These are phyloP conservation scores for Barnettozyma hawaiiensis DNA, from an alignment of 1,139 yeast genomes.

Conservation along the genomic window DNA sequence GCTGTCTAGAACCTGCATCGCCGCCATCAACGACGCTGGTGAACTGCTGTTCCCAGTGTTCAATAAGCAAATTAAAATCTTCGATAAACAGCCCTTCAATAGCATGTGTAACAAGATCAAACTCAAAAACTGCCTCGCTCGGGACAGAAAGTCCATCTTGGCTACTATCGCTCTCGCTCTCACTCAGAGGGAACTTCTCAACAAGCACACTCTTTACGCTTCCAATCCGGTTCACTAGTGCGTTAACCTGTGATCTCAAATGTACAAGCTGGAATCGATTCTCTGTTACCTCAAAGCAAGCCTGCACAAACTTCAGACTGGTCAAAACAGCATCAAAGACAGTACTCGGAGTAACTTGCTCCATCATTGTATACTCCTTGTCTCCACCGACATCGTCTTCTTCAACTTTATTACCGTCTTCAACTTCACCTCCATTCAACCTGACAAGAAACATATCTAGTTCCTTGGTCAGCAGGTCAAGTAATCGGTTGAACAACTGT, in stretches of 20 bases:
- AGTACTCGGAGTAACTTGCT: constrained; percentile 25
- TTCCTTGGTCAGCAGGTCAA: constrained; percentile 24
- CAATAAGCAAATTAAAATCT: constrained; percentile 20
- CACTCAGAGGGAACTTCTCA: constrained; percentile 1
- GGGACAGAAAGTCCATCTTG: constrained; percentile 8
- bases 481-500: constrained; percentile 12
- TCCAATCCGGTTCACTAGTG: neutral
- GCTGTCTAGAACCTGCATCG: constrained; percentile 31
- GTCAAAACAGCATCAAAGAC: constrained; percentile 30
- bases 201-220: constrained; percentile 12
- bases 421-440: constrained; percentile 10
- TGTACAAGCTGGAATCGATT: constrained; percentile 13
- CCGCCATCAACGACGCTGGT: neutral
- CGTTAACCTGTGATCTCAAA: constrained; percentile 21
- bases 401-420: constrained; percentile 9
- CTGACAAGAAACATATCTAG: constrained; percentile 20
- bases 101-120: constrained; percentile 10
- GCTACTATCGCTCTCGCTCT: too few relatives aligned
- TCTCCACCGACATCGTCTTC: constrained; percentile 4
- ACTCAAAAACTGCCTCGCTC: constrained; percentile 11
- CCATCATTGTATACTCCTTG: constrained; percentile 21
- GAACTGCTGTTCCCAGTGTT: constrained; percentile 24
- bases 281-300: constrained; percentile 25
- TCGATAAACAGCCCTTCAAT: constrained; percentile 11
- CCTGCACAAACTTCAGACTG: constrained; percentile 25